Base-by-base conservation (phyloP, 2,329 filamentous ascomycete species). In the Xenoacremonium recifei region DNA sequence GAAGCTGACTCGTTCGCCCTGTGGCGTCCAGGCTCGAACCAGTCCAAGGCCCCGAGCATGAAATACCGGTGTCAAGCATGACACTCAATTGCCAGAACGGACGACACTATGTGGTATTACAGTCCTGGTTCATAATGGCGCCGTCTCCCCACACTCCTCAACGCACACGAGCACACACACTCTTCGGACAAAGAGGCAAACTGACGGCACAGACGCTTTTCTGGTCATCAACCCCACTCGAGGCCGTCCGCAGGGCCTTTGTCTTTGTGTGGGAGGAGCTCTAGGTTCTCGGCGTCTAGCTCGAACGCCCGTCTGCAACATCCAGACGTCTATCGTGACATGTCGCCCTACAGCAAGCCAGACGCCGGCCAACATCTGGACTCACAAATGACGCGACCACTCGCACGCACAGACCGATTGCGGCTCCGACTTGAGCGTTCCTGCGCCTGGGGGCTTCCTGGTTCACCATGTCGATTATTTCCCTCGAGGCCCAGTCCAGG, bases 1-100 rank as follows among this genome's bases (percentile, higher is more conserved):
- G 33, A 16, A 36, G 43, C 40, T 49, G 48, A 51, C 50, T 53
- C 45, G 49, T 16, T 37, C 27, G 29, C 38, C 21, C 18, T 17
- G 35, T 37, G 35, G 35, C 35, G 35, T 16, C 18, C 16, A 34
- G 6, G 11, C 31, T 17, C 6, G n/a, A 12, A 16, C 5, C 5
- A 16, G 13, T 34, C 7, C n/a, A 16, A 18, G n/a, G 12, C 23
- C 23, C 13, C 23, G 12, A 31, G 29, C 29, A 31, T 31, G 29
- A 31, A 15, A 9, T 31, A 15, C 7, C 23, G 9, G 23, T 13
- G 23, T 9, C 23, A 13, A 27, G 9, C 9, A 9, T 27, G 9
- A 27, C 13, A 27, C 13, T 9, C 23, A 9, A 13, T 9, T 27
- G 13, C 23, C 13, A 27, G 23, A 27, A 13, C 23, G 23, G 23